phyloP scores from a whole-genome alignment of 805 yeast genomes.

The Sungouiella thailandica region DNA sequence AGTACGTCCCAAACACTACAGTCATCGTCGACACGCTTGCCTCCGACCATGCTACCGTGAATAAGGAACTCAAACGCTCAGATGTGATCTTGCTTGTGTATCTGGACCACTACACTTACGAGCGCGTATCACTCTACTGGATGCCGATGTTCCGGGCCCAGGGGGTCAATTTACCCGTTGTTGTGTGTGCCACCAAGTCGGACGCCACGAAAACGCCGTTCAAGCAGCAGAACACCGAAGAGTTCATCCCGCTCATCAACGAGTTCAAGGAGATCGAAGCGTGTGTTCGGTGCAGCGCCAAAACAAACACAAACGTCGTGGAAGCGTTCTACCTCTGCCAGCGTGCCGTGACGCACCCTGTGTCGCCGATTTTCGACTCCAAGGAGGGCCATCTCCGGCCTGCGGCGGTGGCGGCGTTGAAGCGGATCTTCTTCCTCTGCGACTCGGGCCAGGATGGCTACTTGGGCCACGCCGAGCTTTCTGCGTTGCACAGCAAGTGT shows the following conservation, averaged over 20 bases:
- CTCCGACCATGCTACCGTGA: slow-evolving; percentile 55
- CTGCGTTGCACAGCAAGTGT: slow-evolving; percentile 66
- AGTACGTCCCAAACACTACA: slow-evolving; percentile 45
- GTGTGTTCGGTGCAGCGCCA: slow-evolving; percentile 85
- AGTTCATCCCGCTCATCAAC: slow-evolving; percentile 76
- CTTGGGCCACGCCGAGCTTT: slow-evolving; percentile 66
- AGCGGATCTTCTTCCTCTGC: slow-evolving; percentile 75
- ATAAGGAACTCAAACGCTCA: slow-evolving; percentile 72
- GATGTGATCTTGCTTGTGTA: slow-evolving; percentile 94
- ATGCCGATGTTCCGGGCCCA: slow-evolving; percentile 85
- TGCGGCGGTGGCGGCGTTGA: slow-evolving; percentile 67
- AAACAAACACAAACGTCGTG: slow-evolving; percentile 74
- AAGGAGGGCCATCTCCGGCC: slow-evolving; percentile 81
- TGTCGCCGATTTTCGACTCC: slow-evolving; percentile 90
- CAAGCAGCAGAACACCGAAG: slow-evolving; percentile 52
- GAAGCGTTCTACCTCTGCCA: slow-evolving; percentile 93
- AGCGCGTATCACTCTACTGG: slow-evolving; percentile 89
- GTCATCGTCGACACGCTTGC: slow-evolving; percentile 77
- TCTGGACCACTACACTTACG: slow-evolving; percentile 91
- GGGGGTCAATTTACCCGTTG: slow-evolving; percentile 93
- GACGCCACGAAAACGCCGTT: slow-evolving; percentile 50
- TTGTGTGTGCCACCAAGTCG: slow-evolving; percentile 79
- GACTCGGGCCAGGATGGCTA: slow-evolving; percentile 90
- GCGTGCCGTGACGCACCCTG: slow-evolving; percentile 87
- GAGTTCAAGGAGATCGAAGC: slow-evolving; percentile 95